Conservation (phyloP, 2,329 filamentous ascomycete species). For the Stachybotrys elegans region DNA sequence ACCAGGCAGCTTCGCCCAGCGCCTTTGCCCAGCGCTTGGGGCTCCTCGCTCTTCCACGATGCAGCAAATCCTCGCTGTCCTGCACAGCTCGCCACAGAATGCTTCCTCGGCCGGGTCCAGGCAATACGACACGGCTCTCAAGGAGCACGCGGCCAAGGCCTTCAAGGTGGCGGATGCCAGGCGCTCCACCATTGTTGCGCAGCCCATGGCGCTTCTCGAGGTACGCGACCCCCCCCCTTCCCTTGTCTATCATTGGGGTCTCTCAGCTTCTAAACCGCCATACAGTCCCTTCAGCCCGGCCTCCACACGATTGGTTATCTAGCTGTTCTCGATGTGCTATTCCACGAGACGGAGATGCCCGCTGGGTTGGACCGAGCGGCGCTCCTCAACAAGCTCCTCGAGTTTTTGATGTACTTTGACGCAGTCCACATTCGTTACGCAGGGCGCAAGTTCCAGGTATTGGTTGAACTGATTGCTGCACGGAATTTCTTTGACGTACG, state of each 20-base stretch:
- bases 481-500: conserved; percentile 32
- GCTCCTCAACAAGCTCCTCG: conserved; percentile 35
- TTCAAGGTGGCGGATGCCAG: conserved; percentile 30
- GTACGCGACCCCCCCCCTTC: too few relatives aligned
- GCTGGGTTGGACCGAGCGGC: conserved; percentile 22
- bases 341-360: conserved; percentile 18
- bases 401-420: conserved; percentile 45
- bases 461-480: conserved; percentile 36
- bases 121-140: conserved; percentile 34
- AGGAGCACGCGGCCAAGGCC: conserved; percentile 31
- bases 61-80: conserved; percentile 22
- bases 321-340: conserved; percentile 36
- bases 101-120: conserved; percentile 20
- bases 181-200: conserved; percentile 22
- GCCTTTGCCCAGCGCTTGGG: not conserved
- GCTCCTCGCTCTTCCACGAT: conserved; percentile 16
- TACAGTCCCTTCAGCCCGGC: conserved; percentile 40
- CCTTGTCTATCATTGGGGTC: too few relatives aligned
- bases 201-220: conserved; percentile 34
- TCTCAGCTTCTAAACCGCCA: conserved; percentile 17
- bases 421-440: conserved; percentile 47
- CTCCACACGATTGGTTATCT: conserved; percentile 48
- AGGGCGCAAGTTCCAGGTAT: conserved; percentile 33
- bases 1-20: not conserved
- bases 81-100: conserved; percentile 37